phyloP scores from a whole-genome alignment of 208 protist species.

The Wallacemonas sp. region DNA sequence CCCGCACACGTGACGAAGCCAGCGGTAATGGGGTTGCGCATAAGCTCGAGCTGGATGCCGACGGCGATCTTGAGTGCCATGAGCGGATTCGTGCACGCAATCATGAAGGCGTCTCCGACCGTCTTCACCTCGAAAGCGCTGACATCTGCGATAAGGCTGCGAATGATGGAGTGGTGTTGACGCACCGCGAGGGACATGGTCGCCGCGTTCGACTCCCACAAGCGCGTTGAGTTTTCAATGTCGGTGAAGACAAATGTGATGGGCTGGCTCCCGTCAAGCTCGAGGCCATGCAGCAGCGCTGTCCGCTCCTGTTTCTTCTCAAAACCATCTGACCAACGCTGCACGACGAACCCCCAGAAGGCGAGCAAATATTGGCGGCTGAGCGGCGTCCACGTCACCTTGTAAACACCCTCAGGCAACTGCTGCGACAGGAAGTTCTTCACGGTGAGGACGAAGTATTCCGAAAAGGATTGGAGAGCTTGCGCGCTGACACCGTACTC shows the following conservation, averaged over 20 bases:
- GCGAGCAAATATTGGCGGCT: background rate
- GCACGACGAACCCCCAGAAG: background rate
- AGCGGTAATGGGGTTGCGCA: constrained; percentile 20
- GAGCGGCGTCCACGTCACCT: background rate
- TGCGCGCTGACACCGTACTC: constrained; percentile 4
- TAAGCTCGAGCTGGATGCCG: constrained; percentile 39
- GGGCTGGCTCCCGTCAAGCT: constrained; percentile 1
- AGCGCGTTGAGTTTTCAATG: constrained; percentile 33
- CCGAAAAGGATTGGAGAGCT: background rate
- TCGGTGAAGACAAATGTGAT: constrained; percentile 43
- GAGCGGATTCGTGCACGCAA: constrained; percentile 35
- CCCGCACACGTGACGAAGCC: constrained; percentile 26
- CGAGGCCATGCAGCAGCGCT: constrained; percentile 1
- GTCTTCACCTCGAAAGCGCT: constrained; percentile 44
- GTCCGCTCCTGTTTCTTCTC: background rate
- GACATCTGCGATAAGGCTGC: constrained; percentile 31
- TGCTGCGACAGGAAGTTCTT: background rate
- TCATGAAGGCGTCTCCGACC: constrained; percentile 58
- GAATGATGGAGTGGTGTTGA: constrained; percentile 48
- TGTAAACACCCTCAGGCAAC: background rate
- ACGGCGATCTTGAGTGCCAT: constrained; percentile 35
- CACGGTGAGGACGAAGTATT: constrained; percentile 1
- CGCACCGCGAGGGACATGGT: constrained; percentile 30
- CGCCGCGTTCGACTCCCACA: constrained; percentile 35
- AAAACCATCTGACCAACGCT: background rate